A percentile compares a stretch with the other conserved stretches of the same genome.
phyloP scores from a whole-genome alignment of 331 rosid species.

The Telfairia occidentalis region DNA sequence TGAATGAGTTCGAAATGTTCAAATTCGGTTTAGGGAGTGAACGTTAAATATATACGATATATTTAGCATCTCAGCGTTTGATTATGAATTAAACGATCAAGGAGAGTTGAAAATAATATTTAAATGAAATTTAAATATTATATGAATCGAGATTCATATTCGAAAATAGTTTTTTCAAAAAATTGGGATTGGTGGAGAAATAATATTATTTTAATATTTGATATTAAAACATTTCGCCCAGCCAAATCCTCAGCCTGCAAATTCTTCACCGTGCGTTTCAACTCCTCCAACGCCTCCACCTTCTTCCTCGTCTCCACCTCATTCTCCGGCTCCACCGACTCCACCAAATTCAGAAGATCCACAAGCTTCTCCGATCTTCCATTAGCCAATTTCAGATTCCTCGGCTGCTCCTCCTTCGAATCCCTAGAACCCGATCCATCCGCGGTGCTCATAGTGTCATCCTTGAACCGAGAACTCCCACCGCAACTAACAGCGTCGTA shows the following conservation, averaged over 20 bases:
- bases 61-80: no score
- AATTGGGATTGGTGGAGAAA: no score
- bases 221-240: no score
- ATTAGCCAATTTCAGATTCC: slow-evolving; percentile 2
- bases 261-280: slow-evolving; percentile 59
- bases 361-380: slow-evolving; percentile 55
- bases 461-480: slow-evolving; percentile 10
- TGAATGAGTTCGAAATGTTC: no score
- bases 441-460: neutral
- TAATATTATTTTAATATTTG: no score
- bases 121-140: no score
- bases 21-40: no score
- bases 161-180: no score
- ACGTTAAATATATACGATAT: no score
- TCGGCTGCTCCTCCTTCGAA: neutral
- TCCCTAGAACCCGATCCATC: neutral
- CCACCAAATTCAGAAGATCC: slow-evolving; percentile 59
- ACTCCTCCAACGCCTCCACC: slow-evolving; percentile 49
- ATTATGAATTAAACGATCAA: no score
- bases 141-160: no score
- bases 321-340: slow-evolving; percentile 37
- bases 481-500: slow-evolving; percentile 14
- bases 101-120: no score
- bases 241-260: slow-evolving; percentile 41
- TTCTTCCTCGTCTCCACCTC: slow-evolving; percentile 45